phyloP scores from a whole-genome alignment of 2,329 filamentous ascomycete genomes.

The Penicillium olsonii region DNA sequence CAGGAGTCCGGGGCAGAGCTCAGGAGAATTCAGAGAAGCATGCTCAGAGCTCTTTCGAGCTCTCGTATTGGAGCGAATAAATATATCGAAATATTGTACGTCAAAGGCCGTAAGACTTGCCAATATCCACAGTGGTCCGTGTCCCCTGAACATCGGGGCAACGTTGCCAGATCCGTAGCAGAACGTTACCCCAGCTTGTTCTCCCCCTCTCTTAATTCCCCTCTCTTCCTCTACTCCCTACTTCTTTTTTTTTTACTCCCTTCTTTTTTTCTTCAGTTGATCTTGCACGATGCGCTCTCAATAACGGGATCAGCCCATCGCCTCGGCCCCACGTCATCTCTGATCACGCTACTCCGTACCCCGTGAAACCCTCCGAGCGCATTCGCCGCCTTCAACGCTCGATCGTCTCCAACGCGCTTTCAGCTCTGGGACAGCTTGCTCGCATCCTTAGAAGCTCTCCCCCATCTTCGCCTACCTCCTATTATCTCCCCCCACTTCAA shows the following conservation, averaged over 20 bases:
- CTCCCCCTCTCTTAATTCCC: constrained; percentile 15
- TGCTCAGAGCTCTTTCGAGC: too few relatives aligned
- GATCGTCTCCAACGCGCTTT: background rate
- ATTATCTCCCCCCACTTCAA: background rate
- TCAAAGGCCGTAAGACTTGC: too few relatives aligned
- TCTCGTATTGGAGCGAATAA: background rate
- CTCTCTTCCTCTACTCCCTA: constrained; percentile 10
- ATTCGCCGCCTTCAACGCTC: constrained; percentile 7
- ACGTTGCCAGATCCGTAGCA: constrained; percentile 28
- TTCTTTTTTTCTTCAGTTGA: constrained; percentile 4
- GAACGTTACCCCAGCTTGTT: constrained; percentile 15
- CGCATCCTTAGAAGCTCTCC: background rate
- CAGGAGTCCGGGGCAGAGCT: too few relatives aligned
- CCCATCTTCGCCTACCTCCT: background rate
- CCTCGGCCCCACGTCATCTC: constrained; percentile 29
- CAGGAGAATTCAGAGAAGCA: too few relatives aligned
- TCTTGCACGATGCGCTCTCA: constrained; percentile 24
- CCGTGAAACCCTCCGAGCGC: constrained; percentile 15
- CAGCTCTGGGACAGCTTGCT: too few relatives aligned
- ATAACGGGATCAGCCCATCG: constrained; percentile 27
- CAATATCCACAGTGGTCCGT: constrained; percentile 20
- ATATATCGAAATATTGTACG: background rate
- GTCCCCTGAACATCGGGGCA: constrained; percentile 27
- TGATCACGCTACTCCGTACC: constrained; percentile 36
- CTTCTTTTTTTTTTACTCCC: constrained; percentile 10